phyloP scores from a whole-genome alignment of 2,329 filamentous ascomycete genomes.

The Colletotrichum echinochloae region DNA sequence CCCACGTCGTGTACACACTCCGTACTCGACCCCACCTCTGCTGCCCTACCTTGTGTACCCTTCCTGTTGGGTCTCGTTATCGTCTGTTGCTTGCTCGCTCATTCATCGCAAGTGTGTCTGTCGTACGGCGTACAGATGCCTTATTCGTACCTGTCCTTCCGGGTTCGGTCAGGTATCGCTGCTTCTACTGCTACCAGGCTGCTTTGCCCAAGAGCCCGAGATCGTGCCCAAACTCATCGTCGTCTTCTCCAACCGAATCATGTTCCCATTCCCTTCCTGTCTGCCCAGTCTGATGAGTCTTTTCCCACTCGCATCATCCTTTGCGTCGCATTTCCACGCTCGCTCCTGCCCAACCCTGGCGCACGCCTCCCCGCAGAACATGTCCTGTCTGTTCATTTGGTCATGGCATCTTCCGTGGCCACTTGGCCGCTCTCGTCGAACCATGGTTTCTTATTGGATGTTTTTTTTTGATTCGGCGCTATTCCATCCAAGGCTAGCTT shows the following conservation, averaged over 20 bases:
- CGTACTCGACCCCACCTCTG: neutral
- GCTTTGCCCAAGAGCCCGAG: conserved; percentile 11
- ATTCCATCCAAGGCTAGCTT: neutral
- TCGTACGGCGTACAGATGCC: neutral
- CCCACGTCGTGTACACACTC: neutral
- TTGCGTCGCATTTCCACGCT: neutral
- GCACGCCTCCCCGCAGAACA: conserved; percentile 1
- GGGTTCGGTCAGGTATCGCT: conserved; percentile 23
- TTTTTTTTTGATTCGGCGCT: too few species aligned
- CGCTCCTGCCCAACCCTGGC: conserved; percentile 11
- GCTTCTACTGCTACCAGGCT: conserved; percentile 32
- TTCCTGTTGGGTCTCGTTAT: conserved; percentile 2
- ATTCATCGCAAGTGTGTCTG: neutral
- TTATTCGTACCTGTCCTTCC: conserved; percentile 12
- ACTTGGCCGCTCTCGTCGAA: conserved; percentile 25
- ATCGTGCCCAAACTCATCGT: conserved; percentile 13
- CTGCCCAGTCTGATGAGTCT: conserved; percentile 17
- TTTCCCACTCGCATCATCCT: conserved; percentile 11
- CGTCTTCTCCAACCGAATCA: conserved; percentile 18
- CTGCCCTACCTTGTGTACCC: conserved; percentile 1
- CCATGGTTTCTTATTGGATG: conserved; percentile 11
- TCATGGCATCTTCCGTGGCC: conserved; percentile 30
- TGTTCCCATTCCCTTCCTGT: conserved; percentile 16
- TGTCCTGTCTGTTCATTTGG: conserved; percentile 21
- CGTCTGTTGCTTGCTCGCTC: neutral